phyloP scores from a whole-genome alignment of 2,329 filamentous ascomycete genomes.

The Fusarium coicis region DNA sequence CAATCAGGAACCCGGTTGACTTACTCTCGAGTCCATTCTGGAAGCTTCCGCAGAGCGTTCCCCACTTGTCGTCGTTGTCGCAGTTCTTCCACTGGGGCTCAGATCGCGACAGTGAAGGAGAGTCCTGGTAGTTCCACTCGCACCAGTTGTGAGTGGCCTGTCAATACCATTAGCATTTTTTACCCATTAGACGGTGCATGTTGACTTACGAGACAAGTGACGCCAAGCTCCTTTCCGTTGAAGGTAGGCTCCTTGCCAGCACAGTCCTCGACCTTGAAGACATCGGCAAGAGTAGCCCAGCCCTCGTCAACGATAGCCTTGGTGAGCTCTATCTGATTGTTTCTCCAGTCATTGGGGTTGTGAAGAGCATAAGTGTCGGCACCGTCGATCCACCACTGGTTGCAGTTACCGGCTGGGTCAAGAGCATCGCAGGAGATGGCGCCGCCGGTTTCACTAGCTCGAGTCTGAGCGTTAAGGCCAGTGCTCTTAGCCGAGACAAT shows the following conservation, averaged over 20 bases:
- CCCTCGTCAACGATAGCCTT: neutral
- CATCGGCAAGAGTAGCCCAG: slow-evolving; percentile 6
- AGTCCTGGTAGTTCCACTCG: slow-evolving; percentile 16
- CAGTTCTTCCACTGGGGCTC: slow-evolving; percentile 21
- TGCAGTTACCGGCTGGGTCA: neutral
- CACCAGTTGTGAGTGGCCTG: slow-evolving; percentile 17
- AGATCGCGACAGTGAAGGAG: neutral
- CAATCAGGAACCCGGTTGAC: fast-evolving
- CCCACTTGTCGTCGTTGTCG: slow-evolving; percentile 15
- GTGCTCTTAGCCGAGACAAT: slow-evolving; percentile 11
- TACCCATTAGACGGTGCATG: no score
- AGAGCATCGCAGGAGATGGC: slow-evolving; percentile 1
- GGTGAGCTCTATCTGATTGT: slow-evolving; percentile 11
- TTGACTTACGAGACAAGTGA: slow-evolving; percentile 8
- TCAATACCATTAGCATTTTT: no score
- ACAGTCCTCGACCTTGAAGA: slow-evolving; percentile 22
- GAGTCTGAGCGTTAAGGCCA: neutral
- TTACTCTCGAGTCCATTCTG: neutral
- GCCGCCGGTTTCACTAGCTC: neutral
- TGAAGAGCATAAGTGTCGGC: slow-evolving; percentile 16
- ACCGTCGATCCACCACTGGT: slow-evolving; percentile 13
- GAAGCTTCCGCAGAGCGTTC: slow-evolving; percentile 11
- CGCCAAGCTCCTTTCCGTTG: neutral
- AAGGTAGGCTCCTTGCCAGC: slow-evolving; percentile 15
- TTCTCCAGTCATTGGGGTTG: slow-evolving; percentile 16